These are phyloP conservation scores for Candida sithepensis DNA, from an alignment of 805 yeast species.

Conservation along the genomic window DNA sequence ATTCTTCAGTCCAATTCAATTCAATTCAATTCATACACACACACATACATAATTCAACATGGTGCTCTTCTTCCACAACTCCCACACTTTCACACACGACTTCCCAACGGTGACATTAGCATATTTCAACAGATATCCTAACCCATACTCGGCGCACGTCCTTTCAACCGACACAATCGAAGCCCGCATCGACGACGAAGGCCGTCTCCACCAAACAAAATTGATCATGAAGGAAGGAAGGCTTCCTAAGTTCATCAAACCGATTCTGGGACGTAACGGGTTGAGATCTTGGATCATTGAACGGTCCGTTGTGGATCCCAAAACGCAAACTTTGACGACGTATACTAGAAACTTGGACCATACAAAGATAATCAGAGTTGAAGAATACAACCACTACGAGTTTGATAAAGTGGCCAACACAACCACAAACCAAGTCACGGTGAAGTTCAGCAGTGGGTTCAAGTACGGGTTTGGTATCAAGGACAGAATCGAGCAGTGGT, in stretches of 20 bases:
- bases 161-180: slow-evolving; percentile 76
- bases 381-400: slow-evolving; percentile 64
- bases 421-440: slow-evolving; percentile 49
- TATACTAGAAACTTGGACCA: slow-evolving; percentile 86
- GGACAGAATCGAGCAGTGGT: slow-evolving; percentile 79
- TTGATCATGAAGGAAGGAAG: slow-evolving; percentile 76
- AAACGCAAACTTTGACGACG: slow-evolving; percentile 48
- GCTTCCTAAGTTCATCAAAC: slow-evolving; percentile 74
- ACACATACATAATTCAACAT: slow-evolving; percentile 33
- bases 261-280: slow-evolving; percentile 65
- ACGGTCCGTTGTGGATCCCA: slow-evolving; percentile 67
- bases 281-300: slow-evolving; percentile 77
- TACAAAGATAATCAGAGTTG: slow-evolving; percentile 69
- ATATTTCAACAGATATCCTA: slow-evolving; percentile 68
- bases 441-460: slow-evolving; percentile 70
- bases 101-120: slow-evolving; percentile 75
- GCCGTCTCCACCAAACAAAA: slow-evolving; percentile 67
- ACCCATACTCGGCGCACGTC: slow-evolving; percentile 85
- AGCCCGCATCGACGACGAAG: slow-evolving; percentile 52
- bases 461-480: slow-evolving; percentile 52
- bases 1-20: no score
- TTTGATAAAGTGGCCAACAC: slow-evolving; percentile 23
- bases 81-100: slow-evolving; percentile 57
- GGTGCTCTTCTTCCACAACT: slow-evolving; percentile 60
- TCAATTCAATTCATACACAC: no score